Conservation (phyloP, 768 basidiomycete genomes). For the Auriscalpium orientale region DNA sequence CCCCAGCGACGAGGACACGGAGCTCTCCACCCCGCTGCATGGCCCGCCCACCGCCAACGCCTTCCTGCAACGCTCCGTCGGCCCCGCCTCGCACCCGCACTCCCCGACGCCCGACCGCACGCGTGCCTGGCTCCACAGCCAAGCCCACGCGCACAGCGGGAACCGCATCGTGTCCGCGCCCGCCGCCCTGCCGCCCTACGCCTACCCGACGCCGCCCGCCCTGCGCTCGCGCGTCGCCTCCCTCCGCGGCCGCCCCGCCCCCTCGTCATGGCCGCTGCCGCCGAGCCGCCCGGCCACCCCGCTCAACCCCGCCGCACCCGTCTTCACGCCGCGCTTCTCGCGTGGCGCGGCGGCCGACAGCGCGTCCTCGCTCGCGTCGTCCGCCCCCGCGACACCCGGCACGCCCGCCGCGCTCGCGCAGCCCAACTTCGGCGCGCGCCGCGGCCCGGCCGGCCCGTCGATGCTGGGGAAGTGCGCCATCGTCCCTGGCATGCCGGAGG, state of each 20-base stretch:
- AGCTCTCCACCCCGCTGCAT: background rate
- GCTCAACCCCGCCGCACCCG: slow-evolving; percentile 2
- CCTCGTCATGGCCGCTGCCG: background rate
- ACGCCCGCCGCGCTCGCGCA: background rate
- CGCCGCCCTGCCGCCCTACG: background rate
- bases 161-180: background rate
- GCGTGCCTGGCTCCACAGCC: background rate
- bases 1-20: background rate
- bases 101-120: background rate
- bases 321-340: background rate
- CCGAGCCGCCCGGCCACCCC: background rate
- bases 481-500: background rate
- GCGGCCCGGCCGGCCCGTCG: background rate
- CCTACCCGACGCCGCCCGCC: background rate
- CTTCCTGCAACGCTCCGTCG: background rate
- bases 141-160: background rate
- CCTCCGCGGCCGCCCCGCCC: background rate
- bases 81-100: background rate
- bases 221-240: background rate
- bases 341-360: background rate
- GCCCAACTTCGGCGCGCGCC: background rate
- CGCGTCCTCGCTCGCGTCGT: background rate
- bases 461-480: background rate
- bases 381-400: background rate
- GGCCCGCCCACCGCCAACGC: background rate